Evolutionary conservation across 768 basidiomycete genomes (phyloP), one percentile per base, ranked within the genome.

Genomic region (Lactarius pseudohatsudake): DNA sequence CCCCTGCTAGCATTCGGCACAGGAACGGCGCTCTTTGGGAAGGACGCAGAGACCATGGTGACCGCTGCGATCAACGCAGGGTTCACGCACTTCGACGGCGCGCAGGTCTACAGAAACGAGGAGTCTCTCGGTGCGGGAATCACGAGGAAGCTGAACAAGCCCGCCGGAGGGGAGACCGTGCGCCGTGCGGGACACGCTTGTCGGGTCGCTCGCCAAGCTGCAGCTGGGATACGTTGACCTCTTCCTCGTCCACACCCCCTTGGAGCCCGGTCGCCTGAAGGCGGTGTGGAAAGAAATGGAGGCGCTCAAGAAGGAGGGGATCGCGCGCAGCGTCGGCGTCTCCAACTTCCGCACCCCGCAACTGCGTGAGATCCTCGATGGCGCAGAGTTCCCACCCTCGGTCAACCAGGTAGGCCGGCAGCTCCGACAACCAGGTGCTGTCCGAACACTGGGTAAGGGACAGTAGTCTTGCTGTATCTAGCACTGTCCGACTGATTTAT

Each of bases 261-360:
- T 61, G 36, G 66, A 65, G 64, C 68, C 72, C n/a, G 64, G 72
- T 34, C 26, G 57, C 32, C 64, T 81, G 61, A 76, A 77, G 64
- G 72, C 71, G n/a, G 73, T 78, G 43, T 84, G 83, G 83, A 77
- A 77, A 67, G 72, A 75, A 50, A 74, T 84, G 73, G 81, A 82
- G 66, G 76, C 72, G 13, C 58, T 80, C 57, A 76, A 81, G 72
- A 72, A 74, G 58, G 77, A 78, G 64, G 84, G 84, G 4, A 71
- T 79, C 36, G 63, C 73, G 26, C 76, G 71, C 70, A 76, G 70
- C 59, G 80, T 84, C 53, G 85, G 86, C 6, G 82, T 87, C 18
- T 83, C 83, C n/a, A 87, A 87, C 76, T 84, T 82, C 72, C 76
- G 76, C 20, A 72, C 78, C 22, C 70, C 76, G 54, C 74, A 83